Evolutionary conservation across 805 yeast genomes (phyloP), one percentile per base, ranked within the genome.

Genomic region (Candida berthetii): DNA sequence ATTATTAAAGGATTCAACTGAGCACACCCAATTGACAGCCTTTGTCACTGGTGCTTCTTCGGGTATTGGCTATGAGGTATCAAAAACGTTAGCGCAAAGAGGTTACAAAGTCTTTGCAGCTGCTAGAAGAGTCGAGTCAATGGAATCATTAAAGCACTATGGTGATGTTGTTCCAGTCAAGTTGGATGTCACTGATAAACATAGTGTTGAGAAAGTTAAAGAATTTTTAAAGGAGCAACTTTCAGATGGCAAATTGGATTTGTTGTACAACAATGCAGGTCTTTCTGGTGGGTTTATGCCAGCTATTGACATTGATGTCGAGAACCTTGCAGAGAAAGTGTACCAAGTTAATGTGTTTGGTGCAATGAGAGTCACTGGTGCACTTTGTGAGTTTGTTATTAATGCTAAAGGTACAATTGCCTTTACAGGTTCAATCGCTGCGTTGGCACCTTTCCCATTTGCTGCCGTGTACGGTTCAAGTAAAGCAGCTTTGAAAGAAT

Each of bases 211-310:
- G 8, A 48, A 62, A n/a, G 68, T 78, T 20, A 71, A 69, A 42
- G 53, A 68, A 16, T 60, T 62, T 22, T 65, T 82, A 15, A 43
- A 49, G 0, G 47, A 51, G 2, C 66, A 71, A 33, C 43, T 65
- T 27, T 66, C 72, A 9, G 74, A 70, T 31, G 74, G 73, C 1
- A 66, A 69, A 38, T 57, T 83, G 42, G 87, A 84, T 51, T 48
- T 80, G 9, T 59, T 85, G 40, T 83, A 69, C 64, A 85, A 85
- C 59, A 85, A 85, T 57, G 95, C 95, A 1, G 89, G 89, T n/a
- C 82, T 75, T 49, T 71, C 87, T 19, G 84, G 90, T 51, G 74
- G 85, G 0, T n/a, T n/a, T n/a, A 68, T 78, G 39, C 86, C 93
- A 1, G 86, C 85, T 0, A 48, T 73, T 38, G 93, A 84, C 58